phyloP scores from a whole-genome alignment of 108 stramenopile genomes.

The Conticribra weissflogii region DNA sequence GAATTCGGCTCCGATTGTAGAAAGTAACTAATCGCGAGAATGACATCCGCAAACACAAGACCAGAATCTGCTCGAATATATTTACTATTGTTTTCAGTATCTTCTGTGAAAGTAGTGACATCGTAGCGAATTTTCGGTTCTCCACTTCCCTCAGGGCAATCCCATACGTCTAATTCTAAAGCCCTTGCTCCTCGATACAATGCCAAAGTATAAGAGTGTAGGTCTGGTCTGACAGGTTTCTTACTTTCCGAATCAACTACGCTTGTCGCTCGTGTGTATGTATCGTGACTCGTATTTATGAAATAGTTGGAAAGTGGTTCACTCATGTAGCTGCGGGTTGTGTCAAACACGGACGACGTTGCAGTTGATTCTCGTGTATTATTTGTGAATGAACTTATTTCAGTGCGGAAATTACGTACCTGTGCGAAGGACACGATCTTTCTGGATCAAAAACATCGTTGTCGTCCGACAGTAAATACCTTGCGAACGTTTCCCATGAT shows the following conservation, averaged over 20 bases:
- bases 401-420: constrained; percentile 23
- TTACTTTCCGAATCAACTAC: constrained; percentile 15
- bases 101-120: constrained; percentile 20
- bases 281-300: constrained; percentile 92
- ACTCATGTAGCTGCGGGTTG: constrained; percentile 75
- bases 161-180: constrained; percentile 95
- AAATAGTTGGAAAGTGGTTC: constrained; percentile 91
- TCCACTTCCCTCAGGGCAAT: constrained; percentile 50
- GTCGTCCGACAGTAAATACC: constrained; percentile 59
- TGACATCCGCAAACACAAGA: constrained; percentile 46
- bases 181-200: constrained; percentile 79
- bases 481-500: constrained; percentile 53
- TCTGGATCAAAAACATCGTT: constrained; percentile 75
- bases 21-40: constrained; percentile 55
- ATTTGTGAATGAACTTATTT: neutral
- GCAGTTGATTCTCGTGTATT: neutral
- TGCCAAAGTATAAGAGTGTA: constrained; percentile 67
- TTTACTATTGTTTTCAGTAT: constrained; percentile 14
- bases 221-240: constrained; percentile 34
- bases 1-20: constrained; percentile 58
- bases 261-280: constrained; percentile 66
- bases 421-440: constrained; percentile 23
- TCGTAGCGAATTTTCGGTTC: constrained; percentile 54
- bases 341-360: neutral
- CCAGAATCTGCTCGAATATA: constrained; percentile 4